A percentile compares a stretch with the other conserved stretches of the same genome.
These are phyloP conservation scores for Didymosphaeria variabile DNA, from an alignment of 2,329 filamentous ascomycete species.

Conservation along the genomic window DNA sequence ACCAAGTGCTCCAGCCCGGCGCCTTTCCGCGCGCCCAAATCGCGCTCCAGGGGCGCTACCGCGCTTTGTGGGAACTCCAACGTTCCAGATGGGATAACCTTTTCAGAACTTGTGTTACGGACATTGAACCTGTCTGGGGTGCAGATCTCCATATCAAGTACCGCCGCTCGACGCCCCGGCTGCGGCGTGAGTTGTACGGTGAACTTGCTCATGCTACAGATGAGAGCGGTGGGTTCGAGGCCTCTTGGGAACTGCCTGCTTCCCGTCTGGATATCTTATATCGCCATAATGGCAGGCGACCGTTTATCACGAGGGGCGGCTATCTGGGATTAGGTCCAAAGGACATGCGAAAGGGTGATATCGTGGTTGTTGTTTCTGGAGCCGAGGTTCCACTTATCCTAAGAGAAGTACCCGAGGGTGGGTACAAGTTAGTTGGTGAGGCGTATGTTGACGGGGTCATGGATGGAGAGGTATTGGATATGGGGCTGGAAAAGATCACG, in stretches of 20 bases:
- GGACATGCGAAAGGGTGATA: slow-evolving; percentile 1
- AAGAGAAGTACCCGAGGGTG: neutral
- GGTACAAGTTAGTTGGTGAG: slow-evolving; percentile 7
- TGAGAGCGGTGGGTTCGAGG: slow-evolving; percentile 5
- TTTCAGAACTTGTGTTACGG: slow-evolving; percentile 7
- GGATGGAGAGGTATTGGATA: slow-evolving; percentile 10
- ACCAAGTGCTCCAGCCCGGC: slow-evolving; percentile 1
- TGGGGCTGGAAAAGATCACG: neutral
- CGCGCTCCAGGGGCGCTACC: slow-evolving; percentile 15
- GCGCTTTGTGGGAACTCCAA: slow-evolving; percentile 16
- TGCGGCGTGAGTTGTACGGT: slow-evolving; percentile 9
- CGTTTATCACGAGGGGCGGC: slow-evolving; percentile 3
- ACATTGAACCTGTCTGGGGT: slow-evolving; percentile 16
- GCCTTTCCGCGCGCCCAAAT: slow-evolving; percentile 10
- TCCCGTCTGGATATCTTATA: slow-evolving; percentile 10
- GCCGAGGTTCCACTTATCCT: slow-evolving; percentile 6
- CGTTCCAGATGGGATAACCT: slow-evolving; percentile 4
- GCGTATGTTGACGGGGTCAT: slow-evolving; percentile 12
- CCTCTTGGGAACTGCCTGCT: slow-evolving; percentile 5
- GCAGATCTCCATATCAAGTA: slow-evolving; percentile 15
- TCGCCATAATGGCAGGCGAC: slow-evolving; percentile 11
- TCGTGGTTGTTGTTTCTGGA: slow-evolving; percentile 6
- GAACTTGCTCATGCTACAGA: slow-evolving; percentile 7
- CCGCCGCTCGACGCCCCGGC: neutral
- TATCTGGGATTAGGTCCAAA: slow-evolving; percentile 4